phyloP scores from a whole-genome alignment of 495 filamentous ascomycete genomes.

The Hypomontagnella submonticulosa region DNA sequence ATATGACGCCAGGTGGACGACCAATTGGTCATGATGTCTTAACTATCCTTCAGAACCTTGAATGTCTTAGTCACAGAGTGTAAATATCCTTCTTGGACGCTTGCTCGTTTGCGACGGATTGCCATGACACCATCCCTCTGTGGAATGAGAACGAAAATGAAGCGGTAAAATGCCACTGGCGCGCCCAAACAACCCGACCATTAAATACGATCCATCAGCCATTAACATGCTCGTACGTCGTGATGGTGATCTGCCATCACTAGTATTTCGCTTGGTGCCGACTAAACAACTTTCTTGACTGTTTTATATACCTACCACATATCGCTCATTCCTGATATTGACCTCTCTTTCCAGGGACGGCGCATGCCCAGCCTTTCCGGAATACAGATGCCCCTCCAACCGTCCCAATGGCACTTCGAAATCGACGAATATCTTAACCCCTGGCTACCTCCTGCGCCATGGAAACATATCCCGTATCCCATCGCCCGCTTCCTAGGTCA shows the following conservation, averaged over 20 bases:
- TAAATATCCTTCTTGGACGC: constrained; percentile 19
- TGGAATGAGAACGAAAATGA: constrained; percentile 32
- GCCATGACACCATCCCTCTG: constrained; percentile 29
- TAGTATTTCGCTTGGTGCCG: background rate
- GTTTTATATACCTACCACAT: background rate
- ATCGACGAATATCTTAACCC: constrained; percentile 74
- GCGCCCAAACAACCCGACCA: background rate
- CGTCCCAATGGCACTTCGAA: constrained; percentile 64
- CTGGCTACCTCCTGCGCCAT: constrained; percentile 63
- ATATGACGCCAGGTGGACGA: constrained; percentile 37
- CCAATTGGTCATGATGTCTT: constrained; percentile 35
- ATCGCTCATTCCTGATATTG: constrained; percentile 12
- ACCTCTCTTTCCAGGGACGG: background rate
- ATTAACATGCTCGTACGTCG: constrained; percentile 13
- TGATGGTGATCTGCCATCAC: constrained; percentile 2
- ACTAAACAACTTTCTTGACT: background rate
- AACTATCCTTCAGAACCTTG: constrained; percentile 24
- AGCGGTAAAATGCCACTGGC: constrained; percentile 10
- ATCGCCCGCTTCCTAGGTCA: constrained; percentile 65
- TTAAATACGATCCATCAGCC: constrained; percentile 25
- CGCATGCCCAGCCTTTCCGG: background rate
- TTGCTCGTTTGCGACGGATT: background rate
- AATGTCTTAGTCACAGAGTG: constrained; percentile 28
- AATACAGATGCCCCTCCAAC: constrained; percentile 33
- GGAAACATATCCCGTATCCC: constrained; percentile 58